Percentiles rank a stretch among this genome's conserved stretches.
Evolutionary conservation across 2,329 filamentous ascomycete species (phyloP).

Genomic region (Gnomoniopsis sp.): DNA sequence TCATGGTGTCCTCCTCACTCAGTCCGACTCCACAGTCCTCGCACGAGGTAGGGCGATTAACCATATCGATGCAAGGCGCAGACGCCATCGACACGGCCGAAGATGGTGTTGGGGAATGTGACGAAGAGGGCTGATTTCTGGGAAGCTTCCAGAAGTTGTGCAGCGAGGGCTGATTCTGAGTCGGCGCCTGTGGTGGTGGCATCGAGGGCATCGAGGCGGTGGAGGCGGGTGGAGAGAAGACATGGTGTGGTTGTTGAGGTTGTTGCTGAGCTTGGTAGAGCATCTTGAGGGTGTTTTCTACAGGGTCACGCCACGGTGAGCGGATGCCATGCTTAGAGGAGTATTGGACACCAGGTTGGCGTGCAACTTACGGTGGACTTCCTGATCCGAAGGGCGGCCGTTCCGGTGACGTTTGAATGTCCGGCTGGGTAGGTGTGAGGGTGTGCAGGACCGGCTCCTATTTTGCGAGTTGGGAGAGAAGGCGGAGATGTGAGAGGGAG

Average conservation of each 20-base stretch:
- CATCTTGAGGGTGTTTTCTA: conserved; percentile 56
- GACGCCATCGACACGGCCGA: conserved; percentile 9
- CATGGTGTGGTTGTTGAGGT: conserved; percentile 20
- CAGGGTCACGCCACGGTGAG: not conserved
- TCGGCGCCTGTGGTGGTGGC: conserved; percentile 17
- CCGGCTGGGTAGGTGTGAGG: conserved; percentile 50
- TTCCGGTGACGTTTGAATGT: conserved; percentile 61
- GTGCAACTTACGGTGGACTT: conserved; percentile 49
- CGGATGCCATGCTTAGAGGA: not conserved
- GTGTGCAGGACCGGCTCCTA: conserved; percentile 28
- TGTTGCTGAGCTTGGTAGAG: conserved; percentile 53
- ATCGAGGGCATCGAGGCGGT: conserved; percentile 10
- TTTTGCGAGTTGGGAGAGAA: conserved; percentile 17
- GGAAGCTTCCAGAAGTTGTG: conserved; percentile 61
- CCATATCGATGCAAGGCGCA: conserved; percentile 19
- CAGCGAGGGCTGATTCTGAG: conserved; percentile 46
- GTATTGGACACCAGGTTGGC: not conserved
- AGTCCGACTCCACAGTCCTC: conserved; percentile 47
- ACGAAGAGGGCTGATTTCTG: conserved; percentile 31
- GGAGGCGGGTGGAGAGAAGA: conserved; percentile 16
- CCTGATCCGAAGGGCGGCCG: conserved; percentile 52
- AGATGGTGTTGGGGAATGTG: conserved; percentile 21
- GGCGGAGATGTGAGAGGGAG: conserved; percentile 24
- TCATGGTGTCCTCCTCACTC: conserved; percentile 28
- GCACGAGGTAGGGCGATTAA: conserved; percentile 36